phyloP scores from a whole-genome alignment of 2,329 filamentous ascomycete genomes.

The Elsinoe australis region DNA sequence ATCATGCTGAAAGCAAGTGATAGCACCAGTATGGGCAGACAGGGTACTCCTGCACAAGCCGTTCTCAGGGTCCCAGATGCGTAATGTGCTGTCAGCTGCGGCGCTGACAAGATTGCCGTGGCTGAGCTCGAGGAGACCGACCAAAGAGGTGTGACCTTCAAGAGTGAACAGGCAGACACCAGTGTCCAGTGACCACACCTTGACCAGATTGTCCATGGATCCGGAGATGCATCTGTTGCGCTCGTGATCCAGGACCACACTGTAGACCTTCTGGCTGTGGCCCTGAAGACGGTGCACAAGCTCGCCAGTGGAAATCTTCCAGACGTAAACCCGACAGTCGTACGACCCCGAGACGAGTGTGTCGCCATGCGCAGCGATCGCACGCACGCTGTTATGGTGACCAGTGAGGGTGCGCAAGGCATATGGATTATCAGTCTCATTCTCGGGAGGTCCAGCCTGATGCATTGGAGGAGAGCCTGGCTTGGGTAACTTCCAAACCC shows the following conservation, averaged over 20 bases:
- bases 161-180: constrained; percentile 80
- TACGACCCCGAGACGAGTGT: constrained; percentile 97
- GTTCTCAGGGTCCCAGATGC: constrained; percentile 93
- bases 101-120: constrained; percentile 89
- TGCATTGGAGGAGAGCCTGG: constrained; percentile 69
- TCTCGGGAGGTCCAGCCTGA: constrained; percentile 67
- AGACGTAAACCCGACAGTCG: constrained; percentile 88
- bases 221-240: constrained; percentile 95
- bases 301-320: constrained; percentile 95
- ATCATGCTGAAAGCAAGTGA: constrained; percentile 98
- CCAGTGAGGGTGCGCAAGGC: constrained; percentile 82
- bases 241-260: constrained; percentile 84
- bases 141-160: constrained; percentile 85
- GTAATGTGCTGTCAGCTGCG: constrained; percentile 86
- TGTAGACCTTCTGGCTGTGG: constrained; percentile 91
- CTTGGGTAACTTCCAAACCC: constrained; percentile 89
- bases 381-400: constrained; percentile 87
- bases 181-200: constrained; percentile 90
- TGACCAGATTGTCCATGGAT: constrained; percentile 96
- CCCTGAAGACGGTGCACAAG: constrained; percentile 75
- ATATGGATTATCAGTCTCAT: constrained; percentile 78
- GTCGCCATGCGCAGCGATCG: constrained; percentile 89
- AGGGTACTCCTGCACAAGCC: constrained; percentile 85
- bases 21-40: constrained; percentile 90
- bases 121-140: constrained; percentile 82